phyloP scores from a whole-genome alignment of 495 filamentous ascomycete genomes.

The Lepidopterella palustris region DNA sequence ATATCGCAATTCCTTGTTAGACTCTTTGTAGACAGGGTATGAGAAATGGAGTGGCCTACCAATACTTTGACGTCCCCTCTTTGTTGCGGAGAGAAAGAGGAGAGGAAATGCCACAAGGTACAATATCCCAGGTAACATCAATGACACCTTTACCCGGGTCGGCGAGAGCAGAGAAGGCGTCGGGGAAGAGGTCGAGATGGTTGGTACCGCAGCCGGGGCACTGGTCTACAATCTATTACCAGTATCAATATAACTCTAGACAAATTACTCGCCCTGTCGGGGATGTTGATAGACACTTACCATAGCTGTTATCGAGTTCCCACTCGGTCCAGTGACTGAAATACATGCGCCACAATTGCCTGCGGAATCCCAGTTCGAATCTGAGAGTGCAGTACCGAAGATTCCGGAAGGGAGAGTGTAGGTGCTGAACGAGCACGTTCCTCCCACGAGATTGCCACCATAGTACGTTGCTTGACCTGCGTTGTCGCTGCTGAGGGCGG shows the following conservation, averaged over 20 bases:
- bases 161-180: constrained; percentile 47
- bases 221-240: constrained; percentile 50
- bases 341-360: constrained; percentile 53
- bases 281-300: constrained; percentile 33
- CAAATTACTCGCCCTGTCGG: not conserved
- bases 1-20: constrained; percentile 16
- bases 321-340: constrained; percentile 45
- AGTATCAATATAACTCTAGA: not conserved
- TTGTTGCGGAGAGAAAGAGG: constrained; percentile 53
- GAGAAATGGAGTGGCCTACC: constrained; percentile 34
- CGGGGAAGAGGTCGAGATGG: constrained; percentile 55
- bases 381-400: constrained; percentile 51
- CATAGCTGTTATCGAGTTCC: constrained; percentile 58
- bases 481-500: constrained; percentile 1
- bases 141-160: constrained; percentile 47
- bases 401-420: constrained; percentile 51
- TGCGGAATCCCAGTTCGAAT: constrained; percentile 45
- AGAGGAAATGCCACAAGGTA: constrained; percentile 46
- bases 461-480: constrained; percentile 39
- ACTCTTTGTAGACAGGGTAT: constrained; percentile 47
- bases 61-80: constrained; percentile 46
- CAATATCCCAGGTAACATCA: constrained; percentile 46
- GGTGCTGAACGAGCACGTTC: constrained; percentile 51
- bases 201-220: constrained; percentile 51
- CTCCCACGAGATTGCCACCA: constrained; percentile 52